Base-by-base conservation (phyloP, 768 basidiomycete genomes). In the Mycena sanguinolenta region DNA sequence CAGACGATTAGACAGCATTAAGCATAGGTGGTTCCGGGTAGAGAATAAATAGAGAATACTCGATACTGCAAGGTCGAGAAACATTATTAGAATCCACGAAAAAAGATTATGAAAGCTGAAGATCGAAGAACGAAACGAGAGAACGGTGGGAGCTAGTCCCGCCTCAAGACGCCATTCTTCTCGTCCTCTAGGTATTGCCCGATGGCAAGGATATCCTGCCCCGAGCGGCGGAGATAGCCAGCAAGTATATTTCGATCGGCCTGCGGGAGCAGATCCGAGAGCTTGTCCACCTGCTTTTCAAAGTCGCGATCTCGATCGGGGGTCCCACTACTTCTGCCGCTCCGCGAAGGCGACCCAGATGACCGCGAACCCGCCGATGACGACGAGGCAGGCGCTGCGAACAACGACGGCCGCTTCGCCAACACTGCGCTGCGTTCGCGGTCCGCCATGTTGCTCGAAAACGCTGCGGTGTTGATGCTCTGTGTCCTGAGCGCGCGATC, bases 131-230 rank as follows among this genome's bases (percentile, higher is more conserved):
- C 21, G 30, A 16, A 57, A 23, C 16, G 53, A 55, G 16, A 21
- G 36, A 6, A 3, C 19, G 34, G 23, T 32, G 25, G 62, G n/a
- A 65, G 77, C 75, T 32, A 83, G 46, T 81, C 78, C 68, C 63
- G 76, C 67, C 84, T 83, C 57, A 94, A 77, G 54, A 83, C 85
- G 36, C 93, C 93, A 75, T 91, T 92, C 82, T 91, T 92, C 77
- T 94, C 92, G 72, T 95, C 94, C 72, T 94, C 94, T 14, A 95
- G 83, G 78, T 94, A 95, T 76, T 93, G 91, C 19, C 93, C 93
- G 74, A 95, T 94, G n/a, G 94, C 94, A 50, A 93, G 82, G 50
- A 95, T 92, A 79, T 94, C 93, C 76, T 93, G 89, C 25, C 94
- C 94, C 13, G 93, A 84, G 13, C 91, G 86, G 32, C 88, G 88